These are phyloP conservation scores for Aspergillus sp. DNA, from an alignment of 2,329 filamentous ascomycete species.

Conservation along the genomic window DNA sequence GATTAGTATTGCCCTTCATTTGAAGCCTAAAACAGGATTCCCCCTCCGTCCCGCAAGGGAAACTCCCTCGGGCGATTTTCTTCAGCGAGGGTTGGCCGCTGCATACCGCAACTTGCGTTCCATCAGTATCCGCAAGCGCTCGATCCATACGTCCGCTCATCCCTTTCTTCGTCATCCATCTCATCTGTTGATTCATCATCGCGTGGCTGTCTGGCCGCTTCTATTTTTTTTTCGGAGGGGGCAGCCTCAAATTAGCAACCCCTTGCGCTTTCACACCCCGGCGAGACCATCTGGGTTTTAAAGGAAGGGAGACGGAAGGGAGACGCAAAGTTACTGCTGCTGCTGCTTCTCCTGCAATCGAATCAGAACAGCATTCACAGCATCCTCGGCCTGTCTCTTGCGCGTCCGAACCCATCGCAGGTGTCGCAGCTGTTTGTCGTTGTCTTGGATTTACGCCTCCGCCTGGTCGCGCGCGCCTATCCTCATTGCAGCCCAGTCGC, in stretches of 20 bases:
- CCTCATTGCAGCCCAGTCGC: constrained; percentile 18
- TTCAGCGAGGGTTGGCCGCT: constrained; percentile 19
- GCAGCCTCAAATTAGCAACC: constrained; percentile 13
- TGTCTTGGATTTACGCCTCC: constrained; percentile 18
- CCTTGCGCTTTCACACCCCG: constrained; percentile 21
- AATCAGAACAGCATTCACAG: constrained; percentile 15
- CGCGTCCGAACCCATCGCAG: constrained; percentile 13
- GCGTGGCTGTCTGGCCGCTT: constrained; percentile 22
- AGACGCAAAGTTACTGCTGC: constrained; percentile 19
- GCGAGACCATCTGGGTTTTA: constrained; percentile 17
- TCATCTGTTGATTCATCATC: constrained; percentile 15
- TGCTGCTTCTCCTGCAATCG: constrained; percentile 18
- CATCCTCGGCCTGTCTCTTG: constrained; percentile 12
- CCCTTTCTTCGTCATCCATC: constrained; percentile 10
- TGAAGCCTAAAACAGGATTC: constrained; percentile 12
- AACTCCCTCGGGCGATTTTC: constrained; percentile 21
- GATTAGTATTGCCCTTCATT: background rate
- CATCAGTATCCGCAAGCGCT: constrained; percentile 11
- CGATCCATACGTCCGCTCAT: background rate
- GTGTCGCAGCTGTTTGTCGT: constrained; percentile 10
- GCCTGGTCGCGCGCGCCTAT: constrained; percentile 18
- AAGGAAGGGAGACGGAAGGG: constrained; percentile 28
- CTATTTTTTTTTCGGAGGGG: constrained; percentile 12
- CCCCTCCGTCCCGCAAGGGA: constrained; percentile 17
- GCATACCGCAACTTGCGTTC: constrained; percentile 28